Conservation (phyloP, 2,329 filamentous ascomycete species). For the Elsinoe australis region DNA sequence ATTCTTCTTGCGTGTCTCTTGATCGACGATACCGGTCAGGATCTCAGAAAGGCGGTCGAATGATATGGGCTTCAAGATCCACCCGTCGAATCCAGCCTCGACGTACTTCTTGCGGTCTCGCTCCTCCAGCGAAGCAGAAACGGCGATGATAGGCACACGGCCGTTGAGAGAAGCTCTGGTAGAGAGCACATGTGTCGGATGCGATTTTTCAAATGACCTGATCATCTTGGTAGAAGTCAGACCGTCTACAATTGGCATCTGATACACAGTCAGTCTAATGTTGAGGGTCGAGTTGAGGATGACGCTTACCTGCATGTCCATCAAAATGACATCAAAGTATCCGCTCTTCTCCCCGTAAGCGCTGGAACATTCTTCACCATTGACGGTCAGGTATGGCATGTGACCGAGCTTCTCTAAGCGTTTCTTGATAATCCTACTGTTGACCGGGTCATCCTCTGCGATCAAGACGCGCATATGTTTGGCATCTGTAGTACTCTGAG, state of each 20-base stretch:
- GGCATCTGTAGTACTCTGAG: no score
- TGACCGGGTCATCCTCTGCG: constrained; percentile 83
- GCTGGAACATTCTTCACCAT: constrained; percentile 75
- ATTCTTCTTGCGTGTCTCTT: constrained; percentile 50
- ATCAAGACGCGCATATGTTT: constrained; percentile 60
- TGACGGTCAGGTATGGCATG: constrained; percentile 62
- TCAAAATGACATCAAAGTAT: constrained; percentile 70
- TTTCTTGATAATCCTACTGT: constrained; percentile 73
- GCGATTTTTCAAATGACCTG: constrained; percentile 57
- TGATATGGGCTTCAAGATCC: constrained; percentile 83
- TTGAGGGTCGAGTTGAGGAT: neutral
- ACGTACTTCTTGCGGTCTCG: constrained; percentile 61
- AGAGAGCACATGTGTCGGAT: constrained; percentile 49
- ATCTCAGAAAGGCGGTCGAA: constrained; percentile 66
- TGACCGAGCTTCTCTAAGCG: constrained; percentile 71
- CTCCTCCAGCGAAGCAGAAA: constrained; percentile 75
- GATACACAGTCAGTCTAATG: constrained; percentile 21
- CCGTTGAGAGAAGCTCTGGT: constrained; percentile 52
- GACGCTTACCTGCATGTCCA: constrained; percentile 77
- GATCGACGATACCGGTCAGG: constrained; percentile 60
- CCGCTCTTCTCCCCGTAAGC: constrained; percentile 57
- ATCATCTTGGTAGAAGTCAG: constrained; percentile 78
- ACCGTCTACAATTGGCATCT: constrained; percentile 93
- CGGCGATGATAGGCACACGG: constrained; percentile 73
- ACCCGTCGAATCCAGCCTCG: constrained; percentile 75